Evolutionary conservation across 768 basidiomycete species (phyloP).

Genomic region (Xerocomellus intermedius): DNA sequence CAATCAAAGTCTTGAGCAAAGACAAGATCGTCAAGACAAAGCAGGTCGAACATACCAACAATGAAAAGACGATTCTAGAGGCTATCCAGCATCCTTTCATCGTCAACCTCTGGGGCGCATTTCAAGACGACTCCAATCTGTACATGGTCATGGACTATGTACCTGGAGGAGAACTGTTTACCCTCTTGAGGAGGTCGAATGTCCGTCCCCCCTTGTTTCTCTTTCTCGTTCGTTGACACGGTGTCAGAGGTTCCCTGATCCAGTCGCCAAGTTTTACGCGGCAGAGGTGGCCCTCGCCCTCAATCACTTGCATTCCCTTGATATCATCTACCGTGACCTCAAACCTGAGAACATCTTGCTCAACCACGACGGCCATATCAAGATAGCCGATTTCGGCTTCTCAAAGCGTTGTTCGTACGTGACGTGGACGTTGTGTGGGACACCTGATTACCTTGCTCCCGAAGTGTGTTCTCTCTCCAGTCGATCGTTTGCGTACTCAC

Average conservation of each 20-base stretch:
- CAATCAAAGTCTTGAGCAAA: conserved; percentile 92
- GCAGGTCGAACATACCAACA: conserved; percentile 97
- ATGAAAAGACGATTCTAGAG: conserved; percentile 85
- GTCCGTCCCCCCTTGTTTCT: conserved; percentile 44
- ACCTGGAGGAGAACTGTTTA: conserved; percentile 95
- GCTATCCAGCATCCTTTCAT: conserved; percentile 90
- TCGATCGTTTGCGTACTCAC: conserved; percentile 10
- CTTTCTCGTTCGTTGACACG: conserved; percentile 7
- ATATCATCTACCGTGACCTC: conserved; percentile 96
- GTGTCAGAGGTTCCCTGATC: conserved; percentile 85
- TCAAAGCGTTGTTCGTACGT: conserved; percentile 85
- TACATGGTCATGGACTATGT: conserved; percentile 99
- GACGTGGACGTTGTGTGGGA: conserved; percentile 95
- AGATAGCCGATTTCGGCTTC: conserved; percentile 96
- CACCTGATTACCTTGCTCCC: conserved; percentile 95
- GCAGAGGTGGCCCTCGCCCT: conserved; percentile 93
- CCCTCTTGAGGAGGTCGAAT: conserved; percentile 85
- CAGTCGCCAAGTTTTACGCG: conserved; percentile 97
- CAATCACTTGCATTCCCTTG: conserved; percentile 79
- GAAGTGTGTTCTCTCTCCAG: conserved; percentile 53
- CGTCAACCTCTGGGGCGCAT: conserved; percentile 94
- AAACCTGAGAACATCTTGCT: conserved; percentile 97
- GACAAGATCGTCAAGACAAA: conserved; percentile 90
- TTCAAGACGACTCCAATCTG: conserved; percentile 88
- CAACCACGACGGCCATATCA: conserved; percentile 93